Percentiles rank a stretch among this genome's conserved stretches.
These are phyloP conservation scores for Coemansia sp. DNA, from an alignment of 371 early-diverging fungal genomes.

Conservation along the genomic window DNA sequence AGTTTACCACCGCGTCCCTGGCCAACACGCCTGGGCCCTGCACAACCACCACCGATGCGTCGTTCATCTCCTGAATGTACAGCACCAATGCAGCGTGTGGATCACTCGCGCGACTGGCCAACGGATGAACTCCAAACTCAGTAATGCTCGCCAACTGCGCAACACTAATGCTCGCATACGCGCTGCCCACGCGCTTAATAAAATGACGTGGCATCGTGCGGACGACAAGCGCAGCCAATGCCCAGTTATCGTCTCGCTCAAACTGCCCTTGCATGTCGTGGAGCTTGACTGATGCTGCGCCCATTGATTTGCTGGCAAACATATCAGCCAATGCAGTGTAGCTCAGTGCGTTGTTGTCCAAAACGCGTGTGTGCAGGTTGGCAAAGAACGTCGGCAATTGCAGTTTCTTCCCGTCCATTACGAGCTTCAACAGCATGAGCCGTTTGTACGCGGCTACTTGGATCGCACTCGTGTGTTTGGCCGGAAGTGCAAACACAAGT, in stretches of 20 bases:
- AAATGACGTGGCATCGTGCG: constrained; percentile 25
- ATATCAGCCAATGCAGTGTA: constrained; percentile 28
- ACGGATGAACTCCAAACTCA: constrained; percentile 25
- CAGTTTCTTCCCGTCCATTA: constrained; percentile 8
- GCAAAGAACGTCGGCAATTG: constrained; percentile 35
- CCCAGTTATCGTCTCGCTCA: constrained; percentile 18
- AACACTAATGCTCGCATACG: constrained; percentile 25
- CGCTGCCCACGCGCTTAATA: constrained; percentile 13
- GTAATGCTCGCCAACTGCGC: constrained; percentile 22
- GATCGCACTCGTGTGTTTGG: constrained; percentile 30
- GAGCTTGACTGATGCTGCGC: constrained; percentile 6
- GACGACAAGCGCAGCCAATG: constrained; percentile 11
- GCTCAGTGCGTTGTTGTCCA: constrained; percentile 17
- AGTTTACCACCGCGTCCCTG: constrained; percentile 11
- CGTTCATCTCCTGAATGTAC: constrained; percentile 32
- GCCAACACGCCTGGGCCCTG: neutral
- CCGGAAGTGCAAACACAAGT: constrained; percentile 40
- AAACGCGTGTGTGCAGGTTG: constrained; percentile 13
- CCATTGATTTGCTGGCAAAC: constrained; percentile 14
- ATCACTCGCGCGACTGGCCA: constrained; percentile 1
- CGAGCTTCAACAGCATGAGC: constrained; percentile 15
- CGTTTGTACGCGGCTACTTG: constrained; percentile 37
- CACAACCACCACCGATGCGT: constrained; percentile 20
- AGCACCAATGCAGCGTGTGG: neutral
- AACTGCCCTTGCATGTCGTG: constrained; percentile 15